Conservation (phyloP, 805 yeast species). For the Pichia nakasei region DNA sequence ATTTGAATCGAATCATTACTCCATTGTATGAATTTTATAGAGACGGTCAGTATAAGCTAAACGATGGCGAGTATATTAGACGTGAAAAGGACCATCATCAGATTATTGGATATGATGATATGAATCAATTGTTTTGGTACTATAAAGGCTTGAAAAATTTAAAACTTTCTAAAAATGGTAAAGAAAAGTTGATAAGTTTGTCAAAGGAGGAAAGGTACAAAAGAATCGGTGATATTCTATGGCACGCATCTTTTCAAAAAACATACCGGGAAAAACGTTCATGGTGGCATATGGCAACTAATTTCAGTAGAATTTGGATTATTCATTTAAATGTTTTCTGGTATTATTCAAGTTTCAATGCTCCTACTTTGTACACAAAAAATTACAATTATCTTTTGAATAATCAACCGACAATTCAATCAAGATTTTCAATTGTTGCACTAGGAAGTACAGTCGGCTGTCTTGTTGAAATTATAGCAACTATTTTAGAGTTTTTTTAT, state of each 20-base stretch:
- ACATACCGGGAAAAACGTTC: conserved; percentile 40
- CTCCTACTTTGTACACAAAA: conserved; percentile 40
- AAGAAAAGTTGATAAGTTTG: conserved; percentile 23
- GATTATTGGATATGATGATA: conserved; percentile 49
- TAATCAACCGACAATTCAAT: conserved; percentile 38
- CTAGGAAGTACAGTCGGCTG: conserved; percentile 40
- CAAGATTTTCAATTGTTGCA: conserved; percentile 35
- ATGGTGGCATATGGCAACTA: conserved; percentile 42
- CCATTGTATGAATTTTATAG: conserved; percentile 52
- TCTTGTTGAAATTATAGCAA: conserved; percentile 32
- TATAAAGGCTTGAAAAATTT: conserved; percentile 29
- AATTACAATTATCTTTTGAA: conserved; percentile 32
- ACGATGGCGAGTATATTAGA: conserved; percentile 48
- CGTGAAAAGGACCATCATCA: conserved; percentile 62
- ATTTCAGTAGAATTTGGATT: conserved; percentile 46
- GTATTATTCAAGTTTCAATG: conserved; percentile 43
- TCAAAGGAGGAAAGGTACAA: conserved; percentile 27
- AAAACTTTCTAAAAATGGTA: conserved; percentile 24
- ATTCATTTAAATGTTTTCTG: conserved; percentile 43
- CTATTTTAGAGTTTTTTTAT: conserved; percentile 34
- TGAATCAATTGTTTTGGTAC: conserved; percentile 46
- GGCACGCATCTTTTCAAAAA: conserved; percentile 36
- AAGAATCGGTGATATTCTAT: conserved; percentile 27
- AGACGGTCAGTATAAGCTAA: conserved; percentile 55
- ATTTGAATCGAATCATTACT: conserved; percentile 33